Conservation (phyloP, 2,329 filamentous ascomycete species). For the Drechslera avenae region DNA sequence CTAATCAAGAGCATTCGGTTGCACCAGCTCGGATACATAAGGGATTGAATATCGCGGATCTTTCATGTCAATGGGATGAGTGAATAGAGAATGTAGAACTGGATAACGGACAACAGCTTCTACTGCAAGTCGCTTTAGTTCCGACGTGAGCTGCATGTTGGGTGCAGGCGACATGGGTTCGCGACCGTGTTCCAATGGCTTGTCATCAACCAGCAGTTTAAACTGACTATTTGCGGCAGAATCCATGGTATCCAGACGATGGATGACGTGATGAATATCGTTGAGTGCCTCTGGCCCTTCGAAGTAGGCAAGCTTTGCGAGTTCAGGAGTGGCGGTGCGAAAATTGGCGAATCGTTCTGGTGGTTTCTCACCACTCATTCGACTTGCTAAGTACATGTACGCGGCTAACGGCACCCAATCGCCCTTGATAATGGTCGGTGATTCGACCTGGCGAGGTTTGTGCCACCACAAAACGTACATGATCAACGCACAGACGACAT, state of each 20-base stretch:
- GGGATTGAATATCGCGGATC: not conserved
- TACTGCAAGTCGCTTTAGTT: not conserved
- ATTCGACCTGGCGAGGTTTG: slow-evolving; percentile 30
- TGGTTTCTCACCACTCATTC: slow-evolving; percentile 13
- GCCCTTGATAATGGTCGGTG: slow-evolving; percentile 4
- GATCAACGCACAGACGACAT: slow-evolving; percentile 33
- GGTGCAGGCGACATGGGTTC: not conserved
- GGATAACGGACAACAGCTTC: not conserved
- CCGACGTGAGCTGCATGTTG: not conserved
- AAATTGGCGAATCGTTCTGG: slow-evolving; percentile 3
- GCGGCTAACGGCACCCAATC: slow-evolving; percentile 9
- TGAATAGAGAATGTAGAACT: not conserved
- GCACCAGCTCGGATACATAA: not conserved
- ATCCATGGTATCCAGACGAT: too few species aligned
- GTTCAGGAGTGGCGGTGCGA: slow-evolving; percentile 1
- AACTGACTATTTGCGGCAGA: not conserved
- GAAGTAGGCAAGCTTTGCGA: not conserved
- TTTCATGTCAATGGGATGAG: not conserved
- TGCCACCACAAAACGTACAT: slow-evolving; percentile 42
- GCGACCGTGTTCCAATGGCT: not conserved
- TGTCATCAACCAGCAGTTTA: not conserved
- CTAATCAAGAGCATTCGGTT: slow-evolving; percentile 19
- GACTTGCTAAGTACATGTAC: slow-evolving; percentile 25
- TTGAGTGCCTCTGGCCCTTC: not conserved
- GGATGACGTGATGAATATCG: not conserved